phyloP scores from a whole-genome alignment of 805 yeast species.

The Vanderwaltozyma verrucispora region DNA sequence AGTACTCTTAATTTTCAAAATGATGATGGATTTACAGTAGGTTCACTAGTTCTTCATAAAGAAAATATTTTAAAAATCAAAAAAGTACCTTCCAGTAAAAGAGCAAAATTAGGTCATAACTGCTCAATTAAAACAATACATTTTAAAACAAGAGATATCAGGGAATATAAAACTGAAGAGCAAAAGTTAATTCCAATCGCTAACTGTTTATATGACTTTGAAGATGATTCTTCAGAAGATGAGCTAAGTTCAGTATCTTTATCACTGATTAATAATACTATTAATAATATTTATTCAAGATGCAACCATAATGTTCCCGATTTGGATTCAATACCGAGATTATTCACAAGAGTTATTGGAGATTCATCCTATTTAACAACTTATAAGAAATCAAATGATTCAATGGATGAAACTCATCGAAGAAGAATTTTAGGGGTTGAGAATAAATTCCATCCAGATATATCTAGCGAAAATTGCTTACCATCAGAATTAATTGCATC shows the following conservation, averaged over 20 bases:
- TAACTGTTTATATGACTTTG: neutral
- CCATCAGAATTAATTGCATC: slow-evolving; percentile 1
- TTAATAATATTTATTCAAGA: slow-evolving; percentile 5
- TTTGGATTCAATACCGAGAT: slow-evolving; percentile 7
- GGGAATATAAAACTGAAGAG: no score
- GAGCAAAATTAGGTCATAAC: no score
- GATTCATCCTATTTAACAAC: slow-evolving; percentile 1
- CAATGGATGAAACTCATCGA: neutral
- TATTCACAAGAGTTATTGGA: slow-evolving; percentile 7
- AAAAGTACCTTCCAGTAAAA: no score
- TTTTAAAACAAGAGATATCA: no score
- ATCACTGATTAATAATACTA: slow-evolving; percentile 5
- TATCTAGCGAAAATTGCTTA: neutral
- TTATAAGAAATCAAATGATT: neutral
- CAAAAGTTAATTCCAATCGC: no score
- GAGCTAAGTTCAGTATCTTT: slow-evolving; percentile 8
- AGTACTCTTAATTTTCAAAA: slow-evolving; percentile 4
- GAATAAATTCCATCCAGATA: neutral
- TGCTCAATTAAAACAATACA: no score
- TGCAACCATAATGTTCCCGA: slow-evolving; percentile 4
- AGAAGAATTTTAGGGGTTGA: neutral
- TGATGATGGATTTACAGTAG: slow-evolving; percentile 11
- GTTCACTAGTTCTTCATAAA: slow-evolving; percentile 12
- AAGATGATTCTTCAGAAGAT: slow-evolving; percentile 3
- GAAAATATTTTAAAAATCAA: neutral